Base-by-base conservation (phyloP, 2,329 filamentous ascomycete species). In the Fusarium brachygibbosum region DNA sequence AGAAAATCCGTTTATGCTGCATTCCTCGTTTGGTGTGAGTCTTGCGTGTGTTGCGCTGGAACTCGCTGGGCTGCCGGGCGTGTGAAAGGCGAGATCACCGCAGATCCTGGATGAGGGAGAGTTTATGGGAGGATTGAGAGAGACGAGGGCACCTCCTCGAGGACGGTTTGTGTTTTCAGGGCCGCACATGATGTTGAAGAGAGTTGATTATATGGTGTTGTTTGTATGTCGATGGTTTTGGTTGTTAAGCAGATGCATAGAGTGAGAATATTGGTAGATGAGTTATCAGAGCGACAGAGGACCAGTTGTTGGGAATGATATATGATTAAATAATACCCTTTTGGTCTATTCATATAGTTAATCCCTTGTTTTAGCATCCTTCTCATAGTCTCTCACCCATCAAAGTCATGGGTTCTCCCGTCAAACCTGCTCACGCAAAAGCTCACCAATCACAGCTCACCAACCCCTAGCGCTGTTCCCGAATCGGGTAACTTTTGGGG, bases 141-240 rank as follows among this genome's bases (percentile, higher is more conserved):
- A 81, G 10, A 78, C 83, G 50, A 85, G 78, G 17, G 83, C 83
- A 34, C 83, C 83, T 59, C 83, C 82, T 38, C 79, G 78, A 12
- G 82, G 81, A 46, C 78, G 74, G 58, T 80, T 77, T 13, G 79
- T 78, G 57, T 70, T 78, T 50, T 84, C 79, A 7, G 79, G 79
- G 42, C 83, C 82, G 64, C 83, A 85, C 83, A 85, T 85, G 38
- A 14, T 85, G 38, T 12, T 75, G 53, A 46, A 31, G 41, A 19
- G 13, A 12, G 10, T 50, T 21, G 34, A 42, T 23, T 44, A 17
- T 32, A 31, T 37, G 19, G 29, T 16, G n/a, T 6, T 34, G 25
- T 7, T 7, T 21, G 34, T 32, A 6, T 7, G n/a, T 17, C 19
- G 37, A 25, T 28, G 31, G 5, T 25, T 25, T 5, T 5, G 23